phyloP scores from a whole-genome alignment of 2,329 filamentous ascomycete genomes.

The Lizonia empirigonia region DNA sequence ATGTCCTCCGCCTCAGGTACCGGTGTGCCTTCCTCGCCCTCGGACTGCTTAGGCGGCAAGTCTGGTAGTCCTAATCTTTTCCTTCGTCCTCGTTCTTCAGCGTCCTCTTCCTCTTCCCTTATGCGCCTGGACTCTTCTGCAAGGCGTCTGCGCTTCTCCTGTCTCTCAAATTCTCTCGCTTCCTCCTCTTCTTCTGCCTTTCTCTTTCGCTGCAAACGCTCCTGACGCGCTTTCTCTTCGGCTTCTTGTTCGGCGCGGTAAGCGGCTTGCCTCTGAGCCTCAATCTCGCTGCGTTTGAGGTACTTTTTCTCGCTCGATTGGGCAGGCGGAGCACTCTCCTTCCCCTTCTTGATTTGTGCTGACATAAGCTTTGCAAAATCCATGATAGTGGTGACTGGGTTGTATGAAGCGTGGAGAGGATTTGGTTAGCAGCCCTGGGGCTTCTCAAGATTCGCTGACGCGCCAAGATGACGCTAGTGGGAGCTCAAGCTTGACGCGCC shows the following conservation, averaged over 20 bases:
- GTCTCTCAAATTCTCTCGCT: slow-evolving; percentile 69
- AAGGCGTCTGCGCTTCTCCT: slow-evolving; percentile 80
- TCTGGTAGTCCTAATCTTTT: slow-evolving; percentile 83
- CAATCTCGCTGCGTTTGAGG: slow-evolving; percentile 81
- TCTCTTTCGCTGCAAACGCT: slow-evolving; percentile 76
- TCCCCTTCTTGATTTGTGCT: slow-evolving; percentile 85
- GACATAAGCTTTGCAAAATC: slow-evolving; percentile 95
- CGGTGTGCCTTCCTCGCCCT: slow-evolving; percentile 52
- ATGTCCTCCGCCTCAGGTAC: slow-evolving; percentile 65
- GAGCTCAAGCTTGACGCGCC: slow-evolving; percentile 20
- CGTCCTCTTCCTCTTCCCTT: slow-evolving; percentile 73
- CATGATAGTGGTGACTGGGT: slow-evolving; percentile 60
- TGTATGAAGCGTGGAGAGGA: background rate
- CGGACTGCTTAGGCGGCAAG: slow-evolving; percentile 59
- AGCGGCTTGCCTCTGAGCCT: slow-evolving; percentile 77
- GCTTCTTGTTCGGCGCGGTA: slow-evolving; percentile 83
- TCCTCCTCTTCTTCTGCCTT: slow-evolving; percentile 87
- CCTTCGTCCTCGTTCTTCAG: slow-evolving; percentile 73
- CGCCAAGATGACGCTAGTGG: slow-evolving; percentile 25
- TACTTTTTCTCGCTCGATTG: slow-evolving; percentile 65
- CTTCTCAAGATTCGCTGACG: background rate
- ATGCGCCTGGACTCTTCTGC: slow-evolving; percentile 77
- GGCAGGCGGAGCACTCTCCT: slow-evolving; percentile 54
- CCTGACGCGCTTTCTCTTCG: slow-evolving; percentile 72
- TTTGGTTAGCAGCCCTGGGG: too few species aligned